phyloP scores from a whole-genome alignment of 345 rosid species.

The Eucalyptus leucophloia region DNA sequence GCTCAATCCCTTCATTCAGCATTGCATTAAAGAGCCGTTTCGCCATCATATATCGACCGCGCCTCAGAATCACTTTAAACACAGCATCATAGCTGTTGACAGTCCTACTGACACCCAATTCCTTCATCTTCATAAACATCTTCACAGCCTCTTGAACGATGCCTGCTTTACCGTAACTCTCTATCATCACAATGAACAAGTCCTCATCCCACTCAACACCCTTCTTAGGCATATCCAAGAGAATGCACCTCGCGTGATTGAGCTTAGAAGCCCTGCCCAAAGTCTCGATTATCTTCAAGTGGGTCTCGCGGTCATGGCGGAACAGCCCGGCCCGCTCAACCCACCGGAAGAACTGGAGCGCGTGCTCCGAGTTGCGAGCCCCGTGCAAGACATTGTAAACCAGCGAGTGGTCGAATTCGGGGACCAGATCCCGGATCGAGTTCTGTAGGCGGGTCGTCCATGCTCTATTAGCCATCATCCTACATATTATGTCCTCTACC shows the following conservation, averaged over 20 bases:
- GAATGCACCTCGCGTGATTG: slow-evolving; percentile 77
- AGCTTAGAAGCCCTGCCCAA: slow-evolving; percentile 63
- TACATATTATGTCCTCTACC: slow-evolving; percentile 67
- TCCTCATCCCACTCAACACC: slow-evolving; percentile 82
- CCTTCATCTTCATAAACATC: slow-evolving; percentile 63
- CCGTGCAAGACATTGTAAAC: slow-evolving; percentile 76
- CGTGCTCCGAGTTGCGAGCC: slow-evolving; percentile 64
- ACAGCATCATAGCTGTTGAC: slow-evolving; percentile 55
- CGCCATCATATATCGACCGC: slow-evolving; percentile 90
- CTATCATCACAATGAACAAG: slow-evolving; percentile 56
- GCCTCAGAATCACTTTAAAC: slow-evolving; percentile 72
- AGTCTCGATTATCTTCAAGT: slow-evolving; percentile 69
- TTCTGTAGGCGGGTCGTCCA: slow-evolving; percentile 94
- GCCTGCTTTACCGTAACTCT: slow-evolving; percentile 75
- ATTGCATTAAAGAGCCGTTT: slow-evolving; percentile 73
- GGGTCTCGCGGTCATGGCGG: slow-evolving; percentile 59
- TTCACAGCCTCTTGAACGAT: slow-evolving; percentile 89
- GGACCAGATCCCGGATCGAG: slow-evolving; percentile 70
- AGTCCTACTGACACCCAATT: slow-evolving; percentile 68
- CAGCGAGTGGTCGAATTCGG: slow-evolving; percentile 61
- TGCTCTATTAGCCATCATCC: slow-evolving; percentile 73
- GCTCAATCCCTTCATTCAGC: slow-evolving; percentile 71
- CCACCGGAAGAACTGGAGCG: slow-evolving; percentile 94
- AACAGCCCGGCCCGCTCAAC: slow-evolving; percentile 78
- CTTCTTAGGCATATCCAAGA: slow-evolving; percentile 80